A percentile compares a stretch with the other conserved stretches of the same genome.
Conservation (phyloP, 1,139 yeast genomes). For the Yamadazyma membranifaciens region DNA sequence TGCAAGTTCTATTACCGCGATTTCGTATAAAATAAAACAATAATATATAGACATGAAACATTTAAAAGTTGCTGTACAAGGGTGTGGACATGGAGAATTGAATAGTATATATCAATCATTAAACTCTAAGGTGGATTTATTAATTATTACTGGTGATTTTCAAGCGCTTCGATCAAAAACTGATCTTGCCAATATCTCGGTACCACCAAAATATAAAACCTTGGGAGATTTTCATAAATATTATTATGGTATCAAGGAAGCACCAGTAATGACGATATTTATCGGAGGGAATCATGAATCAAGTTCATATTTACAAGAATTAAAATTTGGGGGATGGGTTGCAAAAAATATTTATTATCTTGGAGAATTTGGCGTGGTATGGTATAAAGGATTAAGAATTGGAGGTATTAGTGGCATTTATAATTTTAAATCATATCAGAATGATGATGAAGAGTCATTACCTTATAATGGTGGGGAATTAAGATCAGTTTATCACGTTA, state of each 20-base stretch:
- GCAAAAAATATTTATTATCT: conserved; percentile 88
- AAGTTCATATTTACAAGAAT: conserved; percentile 69
- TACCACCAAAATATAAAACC: conserved; percentile 52
- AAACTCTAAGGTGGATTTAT: conserved; percentile 49
- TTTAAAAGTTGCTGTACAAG: conserved; percentile 65
- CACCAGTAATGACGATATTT: conserved; percentile 78
- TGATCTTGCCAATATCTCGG: conserved; percentile 68
- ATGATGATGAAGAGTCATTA: conserved; percentile 33
- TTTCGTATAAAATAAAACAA: no score
- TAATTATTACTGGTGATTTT: conserved; percentile 85
- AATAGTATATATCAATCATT: conserved; percentile 51
- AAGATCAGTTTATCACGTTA: conserved; percentile 71
- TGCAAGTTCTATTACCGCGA: no score
- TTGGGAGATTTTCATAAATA: conserved; percentile 81
- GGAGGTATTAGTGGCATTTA: conserved; percentile 87
- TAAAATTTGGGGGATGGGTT: conserved; percentile 91
- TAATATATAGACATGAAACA: conserved; percentile 3
- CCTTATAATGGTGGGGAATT: conserved; percentile 50
- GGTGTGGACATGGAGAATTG: conserved; percentile 92
- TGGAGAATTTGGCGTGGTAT: conserved; percentile 75
- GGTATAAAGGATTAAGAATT: conserved; percentile 72
- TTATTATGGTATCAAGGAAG: conserved; percentile 56
- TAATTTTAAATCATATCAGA: conserved; percentile 40
- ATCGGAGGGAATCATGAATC: conserved; percentile 97
- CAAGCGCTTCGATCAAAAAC: conserved; percentile 64